These are phyloP conservation scores for Boletus huronensis DNA, from an alignment of 768 basidiomycete genomes.

Conservation along the genomic window DNA sequence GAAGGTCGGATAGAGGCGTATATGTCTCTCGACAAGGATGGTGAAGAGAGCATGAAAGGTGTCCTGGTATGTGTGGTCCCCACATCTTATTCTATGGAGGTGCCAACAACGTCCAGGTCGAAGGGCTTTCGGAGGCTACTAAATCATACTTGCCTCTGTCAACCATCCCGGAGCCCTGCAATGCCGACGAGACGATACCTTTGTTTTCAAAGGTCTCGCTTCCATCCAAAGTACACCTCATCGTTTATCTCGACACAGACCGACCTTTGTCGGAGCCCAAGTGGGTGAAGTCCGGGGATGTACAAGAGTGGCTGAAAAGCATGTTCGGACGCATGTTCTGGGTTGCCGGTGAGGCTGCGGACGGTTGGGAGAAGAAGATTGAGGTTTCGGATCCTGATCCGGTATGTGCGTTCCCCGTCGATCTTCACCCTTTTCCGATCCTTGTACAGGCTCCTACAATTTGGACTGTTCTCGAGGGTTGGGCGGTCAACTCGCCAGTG, in stretches of 20 bases:
- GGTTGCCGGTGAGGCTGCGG: constrained; percentile 78
- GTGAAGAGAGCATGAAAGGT: constrained; percentile 60
- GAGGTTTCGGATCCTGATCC: constrained; percentile 92
- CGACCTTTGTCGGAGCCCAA: constrained; percentile 92
- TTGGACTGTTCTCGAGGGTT: constrained; percentile 84
- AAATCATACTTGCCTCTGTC: constrained; percentile 67
- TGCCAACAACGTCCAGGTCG: constrained; percentile 47
- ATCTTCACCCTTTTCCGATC: background rate
- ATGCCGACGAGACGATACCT: constrained; percentile 65
- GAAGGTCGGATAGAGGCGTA: constrained; percentile 85
- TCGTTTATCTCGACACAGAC: constrained; percentile 79
- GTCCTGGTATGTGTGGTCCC: constrained; percentile 56
- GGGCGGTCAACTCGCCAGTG: constrained; percentile 81
- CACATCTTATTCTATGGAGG: constrained; percentile 1
- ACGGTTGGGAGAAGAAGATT: constrained; percentile 94
- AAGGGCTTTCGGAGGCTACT: constrained; percentile 66
- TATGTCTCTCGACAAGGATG: constrained; percentile 56
- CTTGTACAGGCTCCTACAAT: constrained; percentile 79
- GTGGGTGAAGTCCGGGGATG: constrained; percentile 94
- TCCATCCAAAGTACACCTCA: constrained; percentile 58
- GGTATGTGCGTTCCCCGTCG: constrained; percentile 46
- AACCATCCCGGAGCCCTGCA: constrained; percentile 37
- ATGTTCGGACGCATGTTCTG: constrained; percentile 88
- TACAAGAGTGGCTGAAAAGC: constrained; percentile 89
- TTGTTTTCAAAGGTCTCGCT: constrained; percentile 56